Percentiles rank a stretch among this genome's conserved stretches.
phyloP scores from a whole-genome alignment of 805 yeast species.

The Candida rishiriensis region DNA sequence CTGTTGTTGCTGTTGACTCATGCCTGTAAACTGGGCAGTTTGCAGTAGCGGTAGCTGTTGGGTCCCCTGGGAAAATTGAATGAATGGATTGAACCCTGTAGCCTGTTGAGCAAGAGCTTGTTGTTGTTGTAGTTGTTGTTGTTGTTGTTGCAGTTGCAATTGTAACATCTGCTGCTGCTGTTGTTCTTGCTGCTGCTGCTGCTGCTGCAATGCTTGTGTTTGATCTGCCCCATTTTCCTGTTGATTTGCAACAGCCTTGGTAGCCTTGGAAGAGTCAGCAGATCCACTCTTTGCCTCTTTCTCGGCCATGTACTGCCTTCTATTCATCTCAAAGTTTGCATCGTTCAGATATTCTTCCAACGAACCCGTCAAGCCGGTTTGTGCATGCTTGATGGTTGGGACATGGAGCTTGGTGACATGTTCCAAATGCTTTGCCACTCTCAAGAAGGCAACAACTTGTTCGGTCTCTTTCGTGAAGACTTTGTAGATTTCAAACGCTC shows the following conservation, averaged over 20 bases:
- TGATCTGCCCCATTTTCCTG: constrained; percentile 6
- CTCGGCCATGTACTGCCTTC: constrained; percentile 73
- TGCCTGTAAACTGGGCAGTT: constrained; percentile 4
- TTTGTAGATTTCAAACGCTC: constrained; percentile 80
- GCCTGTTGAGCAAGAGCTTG: constrained; percentile 18
- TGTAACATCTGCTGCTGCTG: neutral
- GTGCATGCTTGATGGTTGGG: constrained; percentile 96
- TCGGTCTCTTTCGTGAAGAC: constrained; percentile 81
- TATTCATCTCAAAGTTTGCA: constrained; percentile 74
- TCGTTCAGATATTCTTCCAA: constrained; percentile 87
- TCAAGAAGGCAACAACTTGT: constrained; percentile 79
- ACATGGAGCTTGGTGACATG: constrained; percentile 84
- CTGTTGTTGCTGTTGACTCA: neutral
- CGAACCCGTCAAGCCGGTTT: constrained; percentile 83
- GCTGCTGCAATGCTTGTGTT: constrained; percentile 10
- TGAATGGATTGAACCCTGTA: constrained; percentile 27
- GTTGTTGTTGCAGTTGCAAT: constrained; percentile 2
- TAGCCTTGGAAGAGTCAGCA: neutral
- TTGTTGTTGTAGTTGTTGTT: constrained; percentile 4
- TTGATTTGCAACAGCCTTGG: constrained; percentile 10
- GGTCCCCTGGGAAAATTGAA: constrained; percentile 1
- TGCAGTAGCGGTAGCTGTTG: constrained; percentile 2
- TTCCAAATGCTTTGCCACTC: constrained; percentile 86
- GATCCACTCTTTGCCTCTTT: constrained; percentile 36
- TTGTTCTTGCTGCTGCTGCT: constrained; percentile 2